Evolutionary conservation across 371 early-diverging fungal species (phyloP), one percentile per base, ranked within the genome.

Genomic region (Circinella minor): DNA sequence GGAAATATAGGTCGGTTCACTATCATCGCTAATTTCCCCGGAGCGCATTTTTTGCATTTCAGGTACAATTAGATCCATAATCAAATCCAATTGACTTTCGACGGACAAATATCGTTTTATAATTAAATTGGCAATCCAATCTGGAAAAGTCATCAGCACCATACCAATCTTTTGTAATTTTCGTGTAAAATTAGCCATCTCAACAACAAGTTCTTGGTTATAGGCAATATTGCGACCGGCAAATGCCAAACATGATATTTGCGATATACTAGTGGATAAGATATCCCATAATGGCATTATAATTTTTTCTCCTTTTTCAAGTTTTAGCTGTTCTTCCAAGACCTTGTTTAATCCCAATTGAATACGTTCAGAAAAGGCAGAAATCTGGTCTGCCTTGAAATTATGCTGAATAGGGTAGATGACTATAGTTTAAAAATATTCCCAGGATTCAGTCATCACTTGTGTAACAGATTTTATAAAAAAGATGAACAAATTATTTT

Each of bases 121-220:
- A 3, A 76, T 11, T 38, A 70, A 73, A 17, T 71, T 47, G 5
- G 77, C 78, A 1, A 78, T 27, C 75, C 78, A 73, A 2, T n/a
- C 36, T 5, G 81, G 81, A 14, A 81, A 60, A 0, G 73, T 3
- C 10, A 61, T 62, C 7, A 73, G 20, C 10, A 69, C 49, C 8
- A 73, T 60, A 46, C 78, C 76, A 0, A 76, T 43, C 78, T 37
- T 61, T 61, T 39, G 75, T 73, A 18, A 81, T 69, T 55, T 72
- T 81, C 55, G 70, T 10, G 78, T 76, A 27, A 78, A 76, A 5
- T 14, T 38, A 27, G 81, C 81, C 75, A 81, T 76, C 8, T 71
- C 63, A 18, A 48, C 49, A 11, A 81, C 71, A 36, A 81, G 49
- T 0, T 71, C 75, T 43, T 65, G 61, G 48, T 76, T 63, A 14